Conservation (phyloP, 2,329 filamentous ascomycete species). For the Penicillium fuscoglaucum region DNA sequence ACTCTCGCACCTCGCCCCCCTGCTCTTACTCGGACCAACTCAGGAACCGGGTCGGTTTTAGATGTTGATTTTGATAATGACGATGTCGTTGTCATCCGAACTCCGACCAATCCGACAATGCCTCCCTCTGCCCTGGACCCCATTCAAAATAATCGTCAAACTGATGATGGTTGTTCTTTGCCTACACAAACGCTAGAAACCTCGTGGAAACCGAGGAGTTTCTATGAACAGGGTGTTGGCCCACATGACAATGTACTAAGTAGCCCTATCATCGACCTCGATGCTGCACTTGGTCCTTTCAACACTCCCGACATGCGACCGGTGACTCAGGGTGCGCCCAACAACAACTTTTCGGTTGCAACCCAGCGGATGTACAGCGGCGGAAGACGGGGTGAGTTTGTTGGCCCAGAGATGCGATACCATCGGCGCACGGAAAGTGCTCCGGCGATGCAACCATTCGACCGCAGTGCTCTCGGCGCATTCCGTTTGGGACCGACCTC, state of each 20-base stretch:
- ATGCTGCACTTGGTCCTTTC: slow-evolving; percentile 89
- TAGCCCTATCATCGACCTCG: slow-evolving; percentile 82
- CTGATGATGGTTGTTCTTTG: slow-evolving; percentile 10
- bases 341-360: slow-evolving; percentile 42
- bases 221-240: slow-evolving; percentile 41
- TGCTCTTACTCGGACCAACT: slow-evolving; percentile 41
- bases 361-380: slow-evolving; percentile 52
- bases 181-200: slow-evolving; percentile 34
- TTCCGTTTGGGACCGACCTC: slow-evolving; percentile 41
- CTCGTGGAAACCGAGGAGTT: slow-evolving; percentile 47
- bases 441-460: slow-evolving; percentile 51
- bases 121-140: slow-evolving; percentile 28
- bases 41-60: slow-evolving; percentile 43
- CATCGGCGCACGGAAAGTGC: slow-evolving; percentile 53
- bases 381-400: slow-evolving; percentile 47
- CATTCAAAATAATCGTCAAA: slow-evolving; percentile 20
- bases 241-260: slow-evolving; percentile 65
- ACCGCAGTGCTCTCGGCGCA: slow-evolving; percentile 42
- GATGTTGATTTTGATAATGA: slow-evolving; percentile 53
- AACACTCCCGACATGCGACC: slow-evolving; percentile 63
- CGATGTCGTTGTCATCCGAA: slow-evolving; percentile 49
- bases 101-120: slow-evolving; percentile 41
- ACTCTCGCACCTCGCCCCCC: slow-evolving; percentile 48
- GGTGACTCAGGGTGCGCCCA: slow-evolving; percentile 28
- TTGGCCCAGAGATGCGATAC: slow-evolving; percentile 51